Evolutionary conservation across 2,329 filamentous ascomycete genomes (phyloP), one percentile per base, ranked within the genome.

Genomic region (Thelonectria blattea): DNA sequence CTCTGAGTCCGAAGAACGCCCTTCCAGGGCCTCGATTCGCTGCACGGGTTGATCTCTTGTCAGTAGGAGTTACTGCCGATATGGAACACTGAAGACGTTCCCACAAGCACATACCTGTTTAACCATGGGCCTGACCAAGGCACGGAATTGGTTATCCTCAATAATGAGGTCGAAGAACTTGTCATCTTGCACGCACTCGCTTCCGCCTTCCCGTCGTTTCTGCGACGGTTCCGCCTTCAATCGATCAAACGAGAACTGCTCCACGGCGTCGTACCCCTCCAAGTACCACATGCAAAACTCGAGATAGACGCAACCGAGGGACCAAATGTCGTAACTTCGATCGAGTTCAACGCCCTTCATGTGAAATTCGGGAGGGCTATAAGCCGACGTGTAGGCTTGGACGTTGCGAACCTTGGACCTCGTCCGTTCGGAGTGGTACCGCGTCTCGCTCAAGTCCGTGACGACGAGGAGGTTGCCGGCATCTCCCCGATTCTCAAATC

Each of bases 231-330:
- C 24, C 8, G n/a, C 45, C 6, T 47, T 15, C 8, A 15, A 1
- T 30, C 45, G 46, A 9, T 53, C 14, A 32, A 20, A 9, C 24
- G n/a, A 4, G 24, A 53, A 53, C 2, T 32, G 11, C 10, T 18
- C 27, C 1, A 45, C 15, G 1, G 24, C 22, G 1, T 54, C 6
- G 3, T 1, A n/a, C 3, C 27, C 30, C 15, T 47, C 30, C 8
- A 54, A 20, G 18, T 54, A 54, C 42, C 52, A 47, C 24, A 47
- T n/a, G 9, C 18, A 47, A 39, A 54, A 54, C 7, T 54, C 52
- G 2, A 54, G 30, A 14, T 12, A 54, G 5, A 54, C 42, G 15
- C 52, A 54, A 3, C 52, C 52, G 18, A 54, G 52, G 3, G 52
- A 54, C 52, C 52, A 54, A 24, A 54, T 47, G 15, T 54, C 52